Percentiles rank a stretch among this genome's conserved stretches.
Conservation (phyloP, 768 basidiomycete species). For the Psilocybe cubensis region DNA sequence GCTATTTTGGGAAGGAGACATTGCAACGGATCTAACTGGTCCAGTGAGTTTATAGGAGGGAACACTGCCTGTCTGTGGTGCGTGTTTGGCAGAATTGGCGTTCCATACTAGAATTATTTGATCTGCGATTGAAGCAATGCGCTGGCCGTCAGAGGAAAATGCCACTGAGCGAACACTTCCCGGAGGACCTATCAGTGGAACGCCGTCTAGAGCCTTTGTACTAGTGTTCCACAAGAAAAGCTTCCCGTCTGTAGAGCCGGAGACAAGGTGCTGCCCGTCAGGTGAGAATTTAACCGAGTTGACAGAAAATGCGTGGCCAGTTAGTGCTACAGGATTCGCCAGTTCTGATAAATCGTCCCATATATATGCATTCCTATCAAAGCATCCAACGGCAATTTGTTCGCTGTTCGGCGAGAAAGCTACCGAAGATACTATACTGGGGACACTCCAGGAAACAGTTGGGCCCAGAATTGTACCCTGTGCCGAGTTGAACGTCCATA, state of each 20-base stretch:
- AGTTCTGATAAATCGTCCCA: no score
- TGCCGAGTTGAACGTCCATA: constrained; percentile 32
- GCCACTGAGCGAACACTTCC: background rate
- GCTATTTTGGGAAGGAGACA: background rate
- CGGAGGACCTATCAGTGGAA: background rate
- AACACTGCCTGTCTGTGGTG: no score
- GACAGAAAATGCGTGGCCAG: background rate
- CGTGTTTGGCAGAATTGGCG: no score
- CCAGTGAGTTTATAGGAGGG: no score
- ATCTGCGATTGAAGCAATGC: no score
- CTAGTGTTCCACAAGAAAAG: background rate
- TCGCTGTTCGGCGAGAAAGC: no score
- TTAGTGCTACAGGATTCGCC: no score
- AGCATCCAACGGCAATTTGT: no score
- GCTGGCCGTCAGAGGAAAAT: background rate
- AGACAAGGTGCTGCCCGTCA: background rate
- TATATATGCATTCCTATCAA: no score
- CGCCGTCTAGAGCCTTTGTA: background rate
- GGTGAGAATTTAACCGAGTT: background rate
- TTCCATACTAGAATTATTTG: no score
- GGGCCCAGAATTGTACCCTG: background rate
- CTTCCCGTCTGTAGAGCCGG: background rate
- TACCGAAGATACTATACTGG: no score
- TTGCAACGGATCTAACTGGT: no score
- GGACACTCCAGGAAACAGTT: background rate